phyloP scores from a whole-genome alignment of 805 yeast species.

The Ogataea angusta region DNA sequence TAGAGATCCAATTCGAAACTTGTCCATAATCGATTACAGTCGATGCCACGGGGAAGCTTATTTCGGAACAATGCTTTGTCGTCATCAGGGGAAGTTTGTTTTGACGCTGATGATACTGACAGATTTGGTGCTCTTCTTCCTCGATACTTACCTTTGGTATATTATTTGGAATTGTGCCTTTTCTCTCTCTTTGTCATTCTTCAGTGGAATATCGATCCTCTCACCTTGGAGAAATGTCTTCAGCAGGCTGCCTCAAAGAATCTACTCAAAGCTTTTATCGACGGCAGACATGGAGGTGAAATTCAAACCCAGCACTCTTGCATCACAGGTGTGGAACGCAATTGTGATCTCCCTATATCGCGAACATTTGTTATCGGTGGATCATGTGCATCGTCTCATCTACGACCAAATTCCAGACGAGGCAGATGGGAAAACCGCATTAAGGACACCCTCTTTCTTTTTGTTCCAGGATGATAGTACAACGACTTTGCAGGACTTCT shows the following conservation, averaged over 20 bases:
- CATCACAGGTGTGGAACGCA: constrained; percentile 54
- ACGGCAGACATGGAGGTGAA: constrained; percentile 44
- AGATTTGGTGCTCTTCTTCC: constrained; percentile 48
- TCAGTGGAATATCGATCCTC: constrained; percentile 51
- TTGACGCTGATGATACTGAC: constrained; percentile 40
- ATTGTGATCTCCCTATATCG: constrained; percentile 51
- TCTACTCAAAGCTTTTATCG: constrained; percentile 45
- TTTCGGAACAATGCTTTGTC: constrained; percentile 42
- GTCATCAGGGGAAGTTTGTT: constrained; percentile 40
- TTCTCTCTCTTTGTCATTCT: constrained; percentile 47
- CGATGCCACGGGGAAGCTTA: constrained; percentile 43
- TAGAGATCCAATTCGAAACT: constrained; percentile 49
- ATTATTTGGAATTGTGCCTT: constrained; percentile 52
- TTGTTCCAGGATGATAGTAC: constrained; percentile 46
- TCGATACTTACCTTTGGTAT: constrained; percentile 58
- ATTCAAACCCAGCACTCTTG: constrained; percentile 37
- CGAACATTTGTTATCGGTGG: constrained; percentile 50
- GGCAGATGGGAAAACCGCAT: constrained; percentile 35
- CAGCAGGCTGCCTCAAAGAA: constrained; percentile 48
- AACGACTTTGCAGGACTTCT: constrained; percentile 37
- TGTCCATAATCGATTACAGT: constrained; percentile 40
- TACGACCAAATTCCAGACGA: constrained; percentile 49
- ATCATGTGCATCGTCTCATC: constrained; percentile 39
- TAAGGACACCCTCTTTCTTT: constrained; percentile 45
- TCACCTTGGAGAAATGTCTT: constrained; percentile 59